Percentiles rank a stretch among this genome's conserved stretches.
Conservation (phyloP, 2,329 filamentous ascomycete species). For the Aspergillus pseudotamarii region DNA sequence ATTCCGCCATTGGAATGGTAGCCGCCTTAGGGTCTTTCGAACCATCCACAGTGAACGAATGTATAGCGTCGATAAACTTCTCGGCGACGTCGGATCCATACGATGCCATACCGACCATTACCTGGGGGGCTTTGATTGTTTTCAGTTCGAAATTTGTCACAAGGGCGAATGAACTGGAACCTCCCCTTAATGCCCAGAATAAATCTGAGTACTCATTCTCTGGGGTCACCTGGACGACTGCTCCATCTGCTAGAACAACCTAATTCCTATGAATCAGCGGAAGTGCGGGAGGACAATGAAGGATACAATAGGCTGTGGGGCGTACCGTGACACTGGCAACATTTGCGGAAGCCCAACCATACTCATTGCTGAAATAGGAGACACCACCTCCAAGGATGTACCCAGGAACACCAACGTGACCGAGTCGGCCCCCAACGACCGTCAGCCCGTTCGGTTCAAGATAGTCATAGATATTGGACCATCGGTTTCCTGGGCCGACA, state of each 20-base stretch:
- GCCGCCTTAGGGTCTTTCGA: constrained; percentile 5
- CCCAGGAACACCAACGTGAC: constrained; percentile 3
- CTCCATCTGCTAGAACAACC: neutral
- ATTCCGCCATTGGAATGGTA: neutral
- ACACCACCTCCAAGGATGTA: constrained; percentile 1
- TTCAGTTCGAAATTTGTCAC: constrained; percentile 6
- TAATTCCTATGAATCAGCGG: neutral
- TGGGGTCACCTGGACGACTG: neutral
- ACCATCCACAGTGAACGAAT: neutral
- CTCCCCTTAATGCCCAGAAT: constrained; percentile 5
- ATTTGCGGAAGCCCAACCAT: constrained; percentile 2
- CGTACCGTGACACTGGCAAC: neutral
- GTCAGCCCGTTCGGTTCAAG: neutral
- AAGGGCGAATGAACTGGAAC: constrained; percentile 1
- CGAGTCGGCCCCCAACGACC: constrained; percentile 1
- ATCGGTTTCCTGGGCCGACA: constrained; percentile 2
- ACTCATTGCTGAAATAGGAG: neutral
- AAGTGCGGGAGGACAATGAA: neutral
- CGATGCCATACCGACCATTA: neutral
- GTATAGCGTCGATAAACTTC: neutral
- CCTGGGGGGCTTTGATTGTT: neutral
- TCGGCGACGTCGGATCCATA: neutral
- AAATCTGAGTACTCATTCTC: constrained; percentile 5
- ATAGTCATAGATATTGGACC: constrained; percentile 5
- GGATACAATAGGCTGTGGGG: no score